Conservation (phyloP, 2,329 filamentous ascomycete genomes). For the Colletotrichum phormii region DNA sequence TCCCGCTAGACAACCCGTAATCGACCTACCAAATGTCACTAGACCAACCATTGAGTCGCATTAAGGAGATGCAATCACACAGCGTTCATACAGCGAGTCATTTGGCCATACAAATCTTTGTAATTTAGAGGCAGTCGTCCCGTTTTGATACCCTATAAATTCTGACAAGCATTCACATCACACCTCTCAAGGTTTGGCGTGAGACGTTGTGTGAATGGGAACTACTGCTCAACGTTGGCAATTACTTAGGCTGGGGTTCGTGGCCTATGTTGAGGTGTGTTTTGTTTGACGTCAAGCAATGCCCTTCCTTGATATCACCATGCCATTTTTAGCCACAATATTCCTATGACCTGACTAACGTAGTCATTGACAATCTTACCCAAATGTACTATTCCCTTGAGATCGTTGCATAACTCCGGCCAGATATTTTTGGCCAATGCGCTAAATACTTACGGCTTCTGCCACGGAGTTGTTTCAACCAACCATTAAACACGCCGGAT, state of each 20-base stretch:
- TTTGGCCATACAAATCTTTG: neutral
- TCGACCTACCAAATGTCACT: neutral
- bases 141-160: constrained; percentile 2
- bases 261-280: neutral
- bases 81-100: neutral
- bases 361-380: too few species aligned
- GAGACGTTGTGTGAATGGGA: neutral
- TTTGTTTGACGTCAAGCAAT: neutral
- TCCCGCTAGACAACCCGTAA: neutral
- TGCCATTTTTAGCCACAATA: neutral
- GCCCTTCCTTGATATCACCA: neutral
- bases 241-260: neutral
- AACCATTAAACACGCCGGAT: too few species aligned
- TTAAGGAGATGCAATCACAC: too few species aligned
- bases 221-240: neutral
- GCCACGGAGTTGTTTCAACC: too few species aligned
- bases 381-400: too few species aligned
- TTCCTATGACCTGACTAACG: too few species aligned
- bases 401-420: too few species aligned
- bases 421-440: too few species aligned
- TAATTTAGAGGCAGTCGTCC: neutral
- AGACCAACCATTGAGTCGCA: too few species aligned
- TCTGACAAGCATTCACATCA: neutral
- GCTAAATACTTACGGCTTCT: too few species aligned
- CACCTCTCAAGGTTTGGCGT: neutral